Conservation (phyloP, 176 grass and related monocot species). For the Rhynchospora tenuis region DNA sequence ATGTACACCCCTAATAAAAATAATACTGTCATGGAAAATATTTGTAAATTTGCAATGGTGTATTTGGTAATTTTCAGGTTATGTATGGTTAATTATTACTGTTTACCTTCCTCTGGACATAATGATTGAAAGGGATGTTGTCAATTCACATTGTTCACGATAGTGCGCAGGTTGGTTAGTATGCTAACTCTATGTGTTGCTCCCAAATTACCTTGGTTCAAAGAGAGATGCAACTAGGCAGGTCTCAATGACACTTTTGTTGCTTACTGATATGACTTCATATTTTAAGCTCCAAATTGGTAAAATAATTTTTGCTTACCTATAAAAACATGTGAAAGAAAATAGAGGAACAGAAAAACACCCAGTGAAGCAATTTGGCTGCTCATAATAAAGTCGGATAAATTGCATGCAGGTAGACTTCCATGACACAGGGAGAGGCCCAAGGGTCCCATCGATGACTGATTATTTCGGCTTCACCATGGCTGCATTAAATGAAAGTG, state of each 20-base stretch:
- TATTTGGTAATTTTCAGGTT: not conserved
- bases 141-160: not conserved
- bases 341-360: not conserved
- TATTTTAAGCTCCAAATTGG: not conserved
- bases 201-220: not conserved
- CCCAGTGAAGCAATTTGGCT: not conserved
- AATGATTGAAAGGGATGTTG: not conserved
- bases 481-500: constrained; percentile 79
- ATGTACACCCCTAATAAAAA: not conserved
- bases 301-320: not conserved
- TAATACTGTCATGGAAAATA: not conserved
- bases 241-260: not conserved
- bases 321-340: not conserved
- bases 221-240: not conserved
- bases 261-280: not conserved
- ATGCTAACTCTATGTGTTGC: not conserved
- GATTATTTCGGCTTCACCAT: constrained; percentile 99
- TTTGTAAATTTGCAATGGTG: not conserved
- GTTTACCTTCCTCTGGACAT: not conserved
- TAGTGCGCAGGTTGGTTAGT: not conserved
- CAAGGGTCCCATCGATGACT: constrained; percentile 89
- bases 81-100: not conserved
- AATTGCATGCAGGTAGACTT: constrained; percentile 70
- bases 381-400: not conserved
- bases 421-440: constrained; percentile 94